phyloP scores from a whole-genome alignment of 2,329 filamentous ascomycete species.

The Sporothrix brunneoviolacea region DNA sequence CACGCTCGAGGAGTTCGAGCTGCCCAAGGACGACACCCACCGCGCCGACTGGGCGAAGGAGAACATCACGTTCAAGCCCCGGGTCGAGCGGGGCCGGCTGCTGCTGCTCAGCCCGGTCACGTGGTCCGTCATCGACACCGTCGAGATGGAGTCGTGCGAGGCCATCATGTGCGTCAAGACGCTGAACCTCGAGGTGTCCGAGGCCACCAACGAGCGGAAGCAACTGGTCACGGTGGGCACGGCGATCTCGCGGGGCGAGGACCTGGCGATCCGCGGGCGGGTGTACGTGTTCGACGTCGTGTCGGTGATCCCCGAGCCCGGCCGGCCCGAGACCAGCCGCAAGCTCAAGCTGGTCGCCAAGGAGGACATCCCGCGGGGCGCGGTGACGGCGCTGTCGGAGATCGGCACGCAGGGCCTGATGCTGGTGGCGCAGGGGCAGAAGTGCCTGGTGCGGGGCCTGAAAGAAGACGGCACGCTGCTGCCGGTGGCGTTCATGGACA shows the following conservation, averaged over 20 bases:
- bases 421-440: constrained; percentile 88
- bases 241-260: constrained; percentile 79
- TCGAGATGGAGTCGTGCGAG: constrained; percentile 68
- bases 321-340: constrained; percentile 74
- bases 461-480: constrained; percentile 91
- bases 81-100: constrained; percentile 62
- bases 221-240: constrained; percentile 81
- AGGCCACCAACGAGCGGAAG: constrained; percentile 79
- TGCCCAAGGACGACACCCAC: constrained; percentile 80
- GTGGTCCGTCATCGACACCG: constrained; percentile 71
- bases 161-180: constrained; percentile 75
- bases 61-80: constrained; percentile 57
- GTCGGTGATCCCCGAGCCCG: constrained; percentile 82
- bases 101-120: constrained; percentile 72
- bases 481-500: constrained; percentile 95
- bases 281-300: constrained; percentile 91
- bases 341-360: constrained; percentile 79
- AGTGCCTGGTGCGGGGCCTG: constrained; percentile 91
- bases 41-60: constrained; percentile 76
- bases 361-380: constrained; percentile 86
- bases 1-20: constrained; percentile 62
- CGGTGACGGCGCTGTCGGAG: constrained; percentile 78
- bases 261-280: constrained; percentile 75
- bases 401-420: constrained; percentile 83
- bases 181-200: constrained; percentile 81